Percentiles rank a stretch among this genome's conserved stretches.
These are phyloP conservation scores for Venturia effusa DNA, from an alignment of 2,329 filamentous ascomycete genomes.

Conservation along the genomic window DNA sequence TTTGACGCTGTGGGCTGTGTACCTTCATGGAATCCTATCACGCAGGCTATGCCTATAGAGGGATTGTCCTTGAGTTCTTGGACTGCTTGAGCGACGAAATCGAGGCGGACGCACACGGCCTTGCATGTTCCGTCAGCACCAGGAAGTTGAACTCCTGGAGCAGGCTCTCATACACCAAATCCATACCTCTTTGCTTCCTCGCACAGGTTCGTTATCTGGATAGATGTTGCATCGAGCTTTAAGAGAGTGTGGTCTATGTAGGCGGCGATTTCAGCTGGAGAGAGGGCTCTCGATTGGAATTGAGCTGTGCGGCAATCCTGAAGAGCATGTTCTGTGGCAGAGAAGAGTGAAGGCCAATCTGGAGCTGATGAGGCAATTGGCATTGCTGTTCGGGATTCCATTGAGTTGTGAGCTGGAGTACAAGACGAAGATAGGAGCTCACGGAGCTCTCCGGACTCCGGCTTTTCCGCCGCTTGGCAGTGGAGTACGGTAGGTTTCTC, in stretches of 20 bases:
- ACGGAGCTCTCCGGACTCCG: no score
- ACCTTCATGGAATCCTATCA: slow-evolving; percentile 51
- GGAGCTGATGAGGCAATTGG: neutral
- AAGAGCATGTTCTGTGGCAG: neutral
- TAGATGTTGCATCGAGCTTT: slow-evolving; percentile 35
- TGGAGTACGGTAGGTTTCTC: no score
- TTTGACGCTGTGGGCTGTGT: slow-evolving; percentile 41
- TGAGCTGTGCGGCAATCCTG: neutral
- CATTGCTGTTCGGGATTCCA: no score
- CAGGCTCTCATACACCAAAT: slow-evolving; percentile 32
- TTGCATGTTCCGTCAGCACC: slow-evolving; percentile 14
- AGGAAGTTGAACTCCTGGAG: neutral
- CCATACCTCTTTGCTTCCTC: slow-evolving; percentile 38
- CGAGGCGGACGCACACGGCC: slow-evolving; percentile 47
- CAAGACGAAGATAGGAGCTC: no score
- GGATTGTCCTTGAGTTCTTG: slow-evolving; percentile 34
- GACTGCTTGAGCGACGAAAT: slow-evolving; percentile 40
- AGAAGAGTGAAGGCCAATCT: neutral
- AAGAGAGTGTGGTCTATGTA: slow-evolving; percentile 40
- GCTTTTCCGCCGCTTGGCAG: no score
- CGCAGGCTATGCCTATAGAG: slow-evolving; percentile 42
- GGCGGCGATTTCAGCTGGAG: slow-evolving; percentile 16
- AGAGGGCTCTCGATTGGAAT: neutral
- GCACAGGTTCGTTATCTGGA: slow-evolving; percentile 44
- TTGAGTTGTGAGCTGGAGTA: no score